phyloP scores from a whole-genome alignment of 164 flowering plant species.

The Vitis labrusca region DNA sequence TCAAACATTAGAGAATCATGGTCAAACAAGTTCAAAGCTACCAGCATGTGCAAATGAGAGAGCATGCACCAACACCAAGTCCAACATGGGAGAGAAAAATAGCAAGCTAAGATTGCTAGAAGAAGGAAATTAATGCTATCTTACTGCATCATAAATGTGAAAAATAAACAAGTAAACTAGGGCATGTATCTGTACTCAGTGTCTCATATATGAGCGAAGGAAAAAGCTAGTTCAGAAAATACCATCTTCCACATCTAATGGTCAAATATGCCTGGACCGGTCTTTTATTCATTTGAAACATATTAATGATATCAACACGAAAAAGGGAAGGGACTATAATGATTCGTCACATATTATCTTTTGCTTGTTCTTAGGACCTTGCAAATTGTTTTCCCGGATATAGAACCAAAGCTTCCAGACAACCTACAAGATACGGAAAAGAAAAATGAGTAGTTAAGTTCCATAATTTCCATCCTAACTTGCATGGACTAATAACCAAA shows the following conservation, averaged over 20 bases:
- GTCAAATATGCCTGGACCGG: constrained; percentile 59
- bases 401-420: constrained; percentile 59
- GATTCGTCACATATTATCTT: constrained; percentile 54
- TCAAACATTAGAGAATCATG: too few relatives aligned
- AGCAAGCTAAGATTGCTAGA: too few relatives aligned
- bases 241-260: constrained; percentile 41
- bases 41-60: too few relatives aligned
- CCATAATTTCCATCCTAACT: too few relatives aligned
- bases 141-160: too few relatives aligned
- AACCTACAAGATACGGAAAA: constrained; percentile 38
- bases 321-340: constrained; percentile 34
- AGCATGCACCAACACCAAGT: too few relatives aligned
- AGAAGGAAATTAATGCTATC: too few relatives aligned
- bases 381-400: constrained; percentile 54
- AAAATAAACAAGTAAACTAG: too few relatives aligned
- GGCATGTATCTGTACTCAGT: too few relatives aligned
- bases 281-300: constrained; percentile 67
- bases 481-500: constrained; percentile 1
- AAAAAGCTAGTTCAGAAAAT: background rate
- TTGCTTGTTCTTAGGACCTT: constrained; percentile 49
- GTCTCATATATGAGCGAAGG: too few relatives aligned
- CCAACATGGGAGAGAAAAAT: too few relatives aligned
- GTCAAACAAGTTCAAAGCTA: too few relatives aligned
- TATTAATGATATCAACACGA: constrained; percentile 31
- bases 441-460: background rate